Evolutionary conservation across 2,329 filamentous ascomycete genomes (phyloP).

Genomic region (Pezicula carpinea): DNA sequence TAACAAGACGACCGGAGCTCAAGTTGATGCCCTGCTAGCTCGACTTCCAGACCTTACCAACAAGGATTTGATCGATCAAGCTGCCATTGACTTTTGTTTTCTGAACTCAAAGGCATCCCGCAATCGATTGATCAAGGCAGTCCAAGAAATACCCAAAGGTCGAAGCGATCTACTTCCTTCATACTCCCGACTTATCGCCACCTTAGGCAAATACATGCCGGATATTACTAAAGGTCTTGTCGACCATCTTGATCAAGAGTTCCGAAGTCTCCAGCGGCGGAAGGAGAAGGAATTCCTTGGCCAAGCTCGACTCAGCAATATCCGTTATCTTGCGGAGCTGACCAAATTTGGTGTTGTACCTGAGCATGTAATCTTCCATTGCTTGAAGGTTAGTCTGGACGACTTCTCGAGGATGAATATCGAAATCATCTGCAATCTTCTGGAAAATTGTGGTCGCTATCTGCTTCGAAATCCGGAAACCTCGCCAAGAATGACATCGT

Average conservation of each 20-base stretch:
- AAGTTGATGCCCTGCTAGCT: slow-evolving; percentile 85
- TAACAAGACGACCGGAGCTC: slow-evolving; percentile 95
- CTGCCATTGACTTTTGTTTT: slow-evolving; percentile 95
- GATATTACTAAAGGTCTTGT: slow-evolving; percentile 92
- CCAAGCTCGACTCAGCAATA: slow-evolving; percentile 88
- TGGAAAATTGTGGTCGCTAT: slow-evolving; percentile 96
- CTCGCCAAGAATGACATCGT: slow-evolving; percentile 85
- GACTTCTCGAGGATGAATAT: slow-evolving; percentile 99
- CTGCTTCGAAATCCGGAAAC: slow-evolving; percentile 90
- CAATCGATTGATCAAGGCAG: slow-evolving; percentile 85
- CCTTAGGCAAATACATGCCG: slow-evolving; percentile 86
- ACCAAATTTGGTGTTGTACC: slow-evolving; percentile 98
- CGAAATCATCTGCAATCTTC: slow-evolving; percentile 91
- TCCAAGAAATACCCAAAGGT: slow-evolving; percentile 93
- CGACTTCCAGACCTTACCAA: slow-evolving; percentile 86
- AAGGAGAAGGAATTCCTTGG: slow-evolving; percentile 98
- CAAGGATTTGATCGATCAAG: slow-evolving; percentile 88
- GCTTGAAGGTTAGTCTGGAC: slow-evolving; percentile 92
- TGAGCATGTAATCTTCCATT: slow-evolving; percentile 98
- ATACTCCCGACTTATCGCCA: slow-evolving; percentile 90
- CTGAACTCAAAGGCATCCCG: slow-evolving; percentile 97
- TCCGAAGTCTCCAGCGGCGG: slow-evolving; percentile 89
- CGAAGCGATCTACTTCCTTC: slow-evolving; percentile 84
- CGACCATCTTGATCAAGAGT: slow-evolving; percentile 91
- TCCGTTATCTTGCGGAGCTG: slow-evolving; percentile 94